phyloP scores from a whole-genome alignment of 108 stramenopile genomes.

The Cylindrotheca fusiformis region DNA sequence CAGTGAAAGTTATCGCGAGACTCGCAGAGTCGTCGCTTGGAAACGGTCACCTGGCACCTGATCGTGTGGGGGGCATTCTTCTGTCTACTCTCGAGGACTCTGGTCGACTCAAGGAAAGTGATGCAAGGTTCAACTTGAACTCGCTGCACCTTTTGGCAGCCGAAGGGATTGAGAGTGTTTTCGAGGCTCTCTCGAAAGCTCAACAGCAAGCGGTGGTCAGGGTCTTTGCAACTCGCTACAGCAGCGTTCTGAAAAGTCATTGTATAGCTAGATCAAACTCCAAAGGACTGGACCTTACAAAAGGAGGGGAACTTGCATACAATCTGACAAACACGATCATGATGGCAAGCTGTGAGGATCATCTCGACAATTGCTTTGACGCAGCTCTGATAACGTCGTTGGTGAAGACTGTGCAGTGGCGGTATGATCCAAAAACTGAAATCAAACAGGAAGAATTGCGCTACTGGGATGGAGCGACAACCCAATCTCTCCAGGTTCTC shows the following conservation, averaged over 20 bases:
- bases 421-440: conserved; percentile 44
- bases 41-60: conserved; percentile 8
- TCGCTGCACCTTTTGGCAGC: conserved; percentile 23
- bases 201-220: conserved; percentile 25
- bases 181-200: conserved; percentile 26
- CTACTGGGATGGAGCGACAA: conserved; percentile 60
- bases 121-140: too few relatives aligned
- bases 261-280: conserved; percentile 29
- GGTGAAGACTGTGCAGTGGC: conserved; percentile 39
- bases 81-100: background rate
- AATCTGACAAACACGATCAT: conserved; percentile 45
- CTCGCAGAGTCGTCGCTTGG: conserved; percentile 24
- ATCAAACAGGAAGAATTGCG: conserved; percentile 23
- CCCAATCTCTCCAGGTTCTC: conserved; percentile 50
- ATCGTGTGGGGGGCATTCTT: conserved; percentile 16
- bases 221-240: conserved; percentile 25
- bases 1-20: conserved; percentile 18
- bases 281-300: conserved; percentile 3
- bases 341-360: conserved; percentile 35
- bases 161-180: conserved; percentile 44
- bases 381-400: conserved; percentile 20
- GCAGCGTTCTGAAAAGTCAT: conserved; percentile 32
- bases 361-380: conserved; percentile 17
- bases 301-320: conserved; percentile 51
- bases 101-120: background rate